Evolutionary conservation across 371 early-diverging fungal species (phyloP), one percentile per base, ranked within the genome.

Genomic region (Caulochytrium protostelioides): DNA sequence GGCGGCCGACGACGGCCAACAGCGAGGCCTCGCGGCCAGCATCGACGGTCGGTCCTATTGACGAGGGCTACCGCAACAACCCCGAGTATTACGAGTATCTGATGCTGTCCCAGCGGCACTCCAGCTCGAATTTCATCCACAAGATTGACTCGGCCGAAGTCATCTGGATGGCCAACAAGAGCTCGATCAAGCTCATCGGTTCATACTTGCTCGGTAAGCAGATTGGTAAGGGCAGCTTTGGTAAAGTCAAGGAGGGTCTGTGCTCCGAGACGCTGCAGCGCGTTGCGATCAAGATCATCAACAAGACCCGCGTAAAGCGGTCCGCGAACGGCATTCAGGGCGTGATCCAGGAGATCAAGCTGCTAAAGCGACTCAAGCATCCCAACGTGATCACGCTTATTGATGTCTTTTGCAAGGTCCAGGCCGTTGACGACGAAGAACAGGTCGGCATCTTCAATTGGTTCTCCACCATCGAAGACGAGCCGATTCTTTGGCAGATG

Each of bases 381-480:
- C 28, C 30, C 0, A 64, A 70, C 36, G 37, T 59, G 5, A 51
- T 66, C 17, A 47, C 44, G 1, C 41, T 70, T 3, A 39, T 63
- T 18, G 76, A 76, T 41, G 63, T 70, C 15, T 72, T 62, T 51
- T 53, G 57, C 31, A 65, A 72, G 35, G 64, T 70, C 1, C 62
- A 62, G 28, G n/a, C n/a, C n/a, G n/a, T n/a, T n/a, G 56, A 56
- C 30, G 59, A 64, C 17, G 65, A 69, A 28, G 53, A 61, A 25
- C 55, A 59, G 30, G 42, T 42, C 20, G 62, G 53, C 0, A 42
- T 60, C 1, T 55, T 65, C 37, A 47, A 51, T 28, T 65, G 66
- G 63, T 62, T 55, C 30, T 24, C 39, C 7, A 42, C 50, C 14
- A 64, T 64, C 15, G 64, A 64, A 32, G 49, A 64, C 13, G 59